phyloP scores from a whole-genome alignment of 2,329 filamentous ascomycete genomes.

The Pyricularia grisea region DNA sequence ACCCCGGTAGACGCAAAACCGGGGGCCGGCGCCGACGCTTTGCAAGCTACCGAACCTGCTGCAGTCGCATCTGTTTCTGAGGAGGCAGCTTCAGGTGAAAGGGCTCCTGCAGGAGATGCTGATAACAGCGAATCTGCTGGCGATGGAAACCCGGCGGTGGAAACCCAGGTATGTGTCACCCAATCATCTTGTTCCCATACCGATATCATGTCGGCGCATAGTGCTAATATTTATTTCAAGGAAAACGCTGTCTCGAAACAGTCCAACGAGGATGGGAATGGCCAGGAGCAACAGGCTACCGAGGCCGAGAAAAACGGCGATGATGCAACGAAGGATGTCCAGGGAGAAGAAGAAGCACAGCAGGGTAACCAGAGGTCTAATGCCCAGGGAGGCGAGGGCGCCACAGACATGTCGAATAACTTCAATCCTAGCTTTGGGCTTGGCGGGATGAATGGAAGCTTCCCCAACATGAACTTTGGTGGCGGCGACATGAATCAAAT shows the following conservation, averaged over 20 bases:
- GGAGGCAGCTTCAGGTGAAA: not conserved
- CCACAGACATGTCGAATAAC: constrained; percentile 4
- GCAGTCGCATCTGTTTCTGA: not conserved
- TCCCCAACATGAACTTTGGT: constrained; percentile 52
- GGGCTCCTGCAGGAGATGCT: not conserved
- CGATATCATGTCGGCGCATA: not conserved
- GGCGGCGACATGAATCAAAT: constrained; percentile 65
- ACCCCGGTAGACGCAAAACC: constrained; percentile 29
- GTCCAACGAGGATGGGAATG: not conserved
- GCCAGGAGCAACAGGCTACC: constrained; percentile 4
- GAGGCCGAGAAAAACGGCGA: not conserved
- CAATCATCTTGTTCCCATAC: not conserved
- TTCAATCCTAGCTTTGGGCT: constrained; percentile 15
- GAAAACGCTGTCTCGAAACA: not conserved
- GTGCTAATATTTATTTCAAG: not conserved
- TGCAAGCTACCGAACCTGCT: not conserved
- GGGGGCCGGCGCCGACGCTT: not conserved
- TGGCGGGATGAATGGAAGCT: constrained; percentile 35
- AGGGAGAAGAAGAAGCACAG: not conserved
- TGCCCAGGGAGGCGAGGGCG: constrained; percentile 3
- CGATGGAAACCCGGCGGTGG: not conserved
- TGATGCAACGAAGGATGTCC: not conserved
- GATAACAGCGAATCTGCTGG: not conserved
- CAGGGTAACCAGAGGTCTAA: not conserved
- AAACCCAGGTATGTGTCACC: not conserved